Base-by-base conservation (phyloP, 1,284 basidiomycete genomes). In the Ustilago sp. region DNA sequence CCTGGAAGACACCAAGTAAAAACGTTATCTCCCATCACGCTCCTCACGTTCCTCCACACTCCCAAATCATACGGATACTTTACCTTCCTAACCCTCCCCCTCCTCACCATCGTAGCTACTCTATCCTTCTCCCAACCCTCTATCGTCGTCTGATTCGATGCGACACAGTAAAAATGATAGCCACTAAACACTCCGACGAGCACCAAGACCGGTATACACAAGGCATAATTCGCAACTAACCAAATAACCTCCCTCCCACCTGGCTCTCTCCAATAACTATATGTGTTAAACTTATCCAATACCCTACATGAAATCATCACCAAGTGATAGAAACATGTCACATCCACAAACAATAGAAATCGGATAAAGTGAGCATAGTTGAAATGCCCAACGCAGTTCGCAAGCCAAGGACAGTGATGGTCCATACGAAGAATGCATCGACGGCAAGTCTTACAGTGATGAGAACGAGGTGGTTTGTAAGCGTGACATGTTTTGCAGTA, bases 121-220 rank as follows among this genome's bases (percentile, higher is more conserved):
- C 93, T 94, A 83, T 99, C 95, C 87, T 98, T 98, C 86, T 99
- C 97, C 93, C 94, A 97, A 1, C 93, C 91, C 87, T 99, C 96
- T 65, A 99, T 97, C 0, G 96, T 98, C 0, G 96, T 99, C 12
- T 92, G 92, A 85, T 99, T 99, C 23, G 89, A 89, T 12, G 89
- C 81, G n/a, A 96, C 86, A 56, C 91, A 90, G 85, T 92, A 93
- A 74, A 95, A 91, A 81, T 99, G 97, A 84, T 96, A 99, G 34
- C 95, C 66, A 72, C 92, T 93, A 77, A 86, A 83, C 35, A 68
- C 57, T 17, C 95, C 94, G 39, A 99, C 95, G 32, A 91, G 89
- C 55, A 97, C 86, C 45, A 95, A 87, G 2, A 97, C 94, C 0
- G 95, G 95, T 8, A 93, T 86, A 83, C 94, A 95, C 0, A 92